Evolutionary conservation across 2,329 filamentous ascomycete genomes (phyloP).

Genomic region (Raffaelea albimanens): DNA sequence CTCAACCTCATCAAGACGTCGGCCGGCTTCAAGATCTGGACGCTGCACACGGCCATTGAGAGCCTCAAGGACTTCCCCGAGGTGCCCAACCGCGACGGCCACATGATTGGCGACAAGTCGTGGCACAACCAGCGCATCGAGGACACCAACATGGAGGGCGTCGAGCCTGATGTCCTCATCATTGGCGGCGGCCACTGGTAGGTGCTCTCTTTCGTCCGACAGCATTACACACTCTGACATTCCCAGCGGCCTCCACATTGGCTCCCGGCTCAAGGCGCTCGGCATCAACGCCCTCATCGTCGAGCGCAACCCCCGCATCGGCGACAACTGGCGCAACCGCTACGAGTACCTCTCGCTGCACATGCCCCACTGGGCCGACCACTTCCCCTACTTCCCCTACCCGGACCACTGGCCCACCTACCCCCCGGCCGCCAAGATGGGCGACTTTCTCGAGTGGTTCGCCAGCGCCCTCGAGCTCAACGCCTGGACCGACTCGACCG

Average conservation of each 20-base stretch:
- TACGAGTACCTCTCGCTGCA: conserved; percentile 20
- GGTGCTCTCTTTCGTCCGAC: neutral
- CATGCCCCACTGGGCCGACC: conserved; percentile 20
- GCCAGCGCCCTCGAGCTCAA: conserved; percentile 30
- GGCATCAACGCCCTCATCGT: conserved; percentile 23
- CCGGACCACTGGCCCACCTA: conserved; percentile 19
- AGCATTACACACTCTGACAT: neutral
- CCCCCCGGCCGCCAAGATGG: conserved; percentile 32
- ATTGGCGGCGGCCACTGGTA: conserved; percentile 17
- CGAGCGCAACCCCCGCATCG: conserved; percentile 31
- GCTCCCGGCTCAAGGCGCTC: conserved; percentile 15
- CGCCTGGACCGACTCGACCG: conserved; percentile 21
- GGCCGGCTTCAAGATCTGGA: conserved; percentile 23
- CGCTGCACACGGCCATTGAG: conserved; percentile 23
- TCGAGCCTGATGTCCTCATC: conserved; percentile 5
- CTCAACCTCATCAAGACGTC: conserved; percentile 22
- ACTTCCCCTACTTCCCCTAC: conserved; percentile 31
- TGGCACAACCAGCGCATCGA: conserved; percentile 21
- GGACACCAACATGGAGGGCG: conserved; percentile 14
- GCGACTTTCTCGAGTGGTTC: conserved; percentile 33
- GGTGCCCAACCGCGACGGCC: conserved; percentile 16
- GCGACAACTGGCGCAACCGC: conserved; percentile 36
- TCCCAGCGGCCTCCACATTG: conserved; percentile 24
- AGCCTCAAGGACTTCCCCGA: conserved; percentile 11
- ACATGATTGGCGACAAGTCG: conserved; percentile 22